Percentiles rank a stretch among this genome's conserved stretches.
Evolutionary conservation across 805 yeast genomes (phyloP).

Genomic region (Metschnikowia borealis): DNA sequence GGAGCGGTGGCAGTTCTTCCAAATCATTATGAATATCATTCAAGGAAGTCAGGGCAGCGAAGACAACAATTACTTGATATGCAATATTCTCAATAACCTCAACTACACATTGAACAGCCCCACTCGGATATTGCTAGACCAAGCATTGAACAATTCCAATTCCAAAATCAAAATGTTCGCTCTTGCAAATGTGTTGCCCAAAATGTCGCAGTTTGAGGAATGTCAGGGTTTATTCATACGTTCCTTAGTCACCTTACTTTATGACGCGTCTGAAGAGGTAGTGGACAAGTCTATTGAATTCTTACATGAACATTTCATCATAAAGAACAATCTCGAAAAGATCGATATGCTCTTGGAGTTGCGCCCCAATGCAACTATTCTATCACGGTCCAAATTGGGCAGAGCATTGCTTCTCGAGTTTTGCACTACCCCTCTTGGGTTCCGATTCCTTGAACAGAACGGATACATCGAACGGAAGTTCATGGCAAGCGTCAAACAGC

Average conservation of each 20-base stretch:
- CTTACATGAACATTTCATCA: slow-evolving; percentile 20
- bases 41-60: slow-evolving; percentile 35
- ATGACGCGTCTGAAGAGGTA: slow-evolving; percentile 45
- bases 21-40: slow-evolving; percentile 69
- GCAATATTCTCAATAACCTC: slow-evolving; percentile 56
- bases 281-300: slow-evolving; percentile 19
- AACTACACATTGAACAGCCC: slow-evolving; percentile 61
- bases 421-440: slow-evolving; percentile 66
- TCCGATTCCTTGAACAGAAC: slow-evolving; percentile 50
- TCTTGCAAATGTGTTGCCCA: slow-evolving; percentile 47
- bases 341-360: slow-evolving; percentile 48
- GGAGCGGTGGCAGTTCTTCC: slow-evolving; percentile 82
- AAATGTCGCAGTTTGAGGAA: slow-evolving; percentile 32
- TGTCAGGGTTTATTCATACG: slow-evolving; percentile 48
- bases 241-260: slow-evolving; percentile 60
- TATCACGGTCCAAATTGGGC: slow-evolving; percentile 27
- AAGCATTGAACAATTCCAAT: slow-evolving; percentile 57
- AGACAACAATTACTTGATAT: slow-evolving; percentile 47
- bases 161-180: slow-evolving; percentile 51
- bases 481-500: slow-evolving; percentile 7
- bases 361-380: slow-evolving; percentile 50
- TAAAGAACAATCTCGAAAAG: slow-evolving; percentile 30
- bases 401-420: slow-evolving; percentile 54
- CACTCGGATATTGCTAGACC: slow-evolving; percentile 59
- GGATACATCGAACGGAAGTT: slow-evolving; percentile 28